A percentile compares a stretch with the other conserved stretches of the same genome.
These are phyloP conservation scores for Torulaspora indica DNA, from an alignment of 805 yeast genomes.

Conservation along the genomic window DNA sequence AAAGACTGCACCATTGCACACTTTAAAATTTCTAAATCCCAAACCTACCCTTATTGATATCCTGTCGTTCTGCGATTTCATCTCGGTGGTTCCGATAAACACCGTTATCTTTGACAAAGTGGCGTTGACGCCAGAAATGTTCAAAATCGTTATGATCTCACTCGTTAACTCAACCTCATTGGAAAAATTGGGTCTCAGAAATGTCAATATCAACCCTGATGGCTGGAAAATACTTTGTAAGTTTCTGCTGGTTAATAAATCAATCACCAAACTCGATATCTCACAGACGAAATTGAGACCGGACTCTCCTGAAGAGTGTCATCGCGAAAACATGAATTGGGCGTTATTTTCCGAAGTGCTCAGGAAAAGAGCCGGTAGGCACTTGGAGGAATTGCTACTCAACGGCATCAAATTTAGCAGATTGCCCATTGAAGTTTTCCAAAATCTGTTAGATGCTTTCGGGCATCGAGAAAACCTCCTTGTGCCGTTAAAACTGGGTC, in stretches of 20 bases:
- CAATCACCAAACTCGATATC: conserved; percentile 56
- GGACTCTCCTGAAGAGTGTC: conserved; percentile 33
- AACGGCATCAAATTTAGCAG: conserved; percentile 71
- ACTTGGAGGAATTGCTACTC: conserved; percentile 65
- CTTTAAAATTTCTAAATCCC: conserved; percentile 75
- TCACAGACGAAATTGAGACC: conserved; percentile 53
- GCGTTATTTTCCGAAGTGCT: conserved; percentile 64
- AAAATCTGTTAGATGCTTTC: conserved; percentile 52
- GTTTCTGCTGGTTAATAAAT: conserved; percentile 60
- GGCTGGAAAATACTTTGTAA: conserved; percentile 81
- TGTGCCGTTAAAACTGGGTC: conserved; percentile 50
- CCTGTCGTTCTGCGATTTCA: conserved; percentile 81
- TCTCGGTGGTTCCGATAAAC: conserved; percentile 77
- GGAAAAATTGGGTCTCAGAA: conserved; percentile 70
- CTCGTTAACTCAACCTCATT: conserved; percentile 60
- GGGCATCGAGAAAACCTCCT: conserved; percentile 32
- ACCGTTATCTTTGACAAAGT: conserved; percentile 78
- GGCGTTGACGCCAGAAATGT: conserved; percentile 66
- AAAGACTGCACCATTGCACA: conserved; percentile 67
- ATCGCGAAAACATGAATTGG: conserved; percentile 84
- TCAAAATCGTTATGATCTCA: conserved; percentile 66
- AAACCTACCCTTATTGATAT: conserved; percentile 85
- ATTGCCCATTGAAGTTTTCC: conserved; percentile 44
- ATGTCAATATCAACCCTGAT: conserved; percentile 62
- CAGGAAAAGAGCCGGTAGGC: conserved; percentile 56